These are phyloP conservation scores for Platanthera zijinensis DNA, from an alignment of 106 monocot species.

Conservation along the genomic window DNA sequence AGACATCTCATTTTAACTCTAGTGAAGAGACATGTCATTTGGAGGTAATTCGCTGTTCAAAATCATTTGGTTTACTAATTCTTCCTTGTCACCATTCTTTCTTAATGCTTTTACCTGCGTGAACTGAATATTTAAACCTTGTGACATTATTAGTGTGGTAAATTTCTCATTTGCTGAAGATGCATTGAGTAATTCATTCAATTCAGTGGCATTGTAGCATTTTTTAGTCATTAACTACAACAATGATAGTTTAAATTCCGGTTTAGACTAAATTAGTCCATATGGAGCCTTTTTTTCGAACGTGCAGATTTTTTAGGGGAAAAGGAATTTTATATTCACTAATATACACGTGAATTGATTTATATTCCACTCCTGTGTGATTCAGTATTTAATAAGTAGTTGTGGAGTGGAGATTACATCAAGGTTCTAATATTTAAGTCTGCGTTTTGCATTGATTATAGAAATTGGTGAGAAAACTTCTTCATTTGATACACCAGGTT, in stretches of 20 bases:
- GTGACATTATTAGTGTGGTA: background rate
- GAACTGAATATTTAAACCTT: background rate
- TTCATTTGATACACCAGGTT: too few species aligned
- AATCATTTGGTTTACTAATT: background rate
- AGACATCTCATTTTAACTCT: background rate
- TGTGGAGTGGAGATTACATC: too few species aligned
- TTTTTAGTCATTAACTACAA: background rate
- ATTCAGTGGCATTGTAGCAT: background rate
- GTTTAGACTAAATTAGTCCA: background rate
- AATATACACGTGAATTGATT: too few species aligned
- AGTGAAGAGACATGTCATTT: background rate
- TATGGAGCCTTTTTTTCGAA: background rate
- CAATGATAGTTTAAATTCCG: background rate
- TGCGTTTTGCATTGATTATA: too few species aligned
- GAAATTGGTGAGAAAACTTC: too few species aligned
- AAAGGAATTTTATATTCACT: too few species aligned
- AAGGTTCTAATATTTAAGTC: too few species aligned
- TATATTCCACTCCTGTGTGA: too few species aligned
- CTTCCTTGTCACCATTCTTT: background rate
- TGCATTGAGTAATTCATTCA: background rate
- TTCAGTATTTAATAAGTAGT: too few species aligned
- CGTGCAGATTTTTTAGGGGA: too few species aligned
- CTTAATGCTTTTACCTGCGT: background rate
- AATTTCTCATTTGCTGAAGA: background rate
- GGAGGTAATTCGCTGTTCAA: background rate